A percentile compares a stretch with the other conserved stretches of the same genome.
These are phyloP conservation scores for Porcisia deanei DNA, from an alignment of 208 protist genomes.

Conservation along the genomic window DNA sequence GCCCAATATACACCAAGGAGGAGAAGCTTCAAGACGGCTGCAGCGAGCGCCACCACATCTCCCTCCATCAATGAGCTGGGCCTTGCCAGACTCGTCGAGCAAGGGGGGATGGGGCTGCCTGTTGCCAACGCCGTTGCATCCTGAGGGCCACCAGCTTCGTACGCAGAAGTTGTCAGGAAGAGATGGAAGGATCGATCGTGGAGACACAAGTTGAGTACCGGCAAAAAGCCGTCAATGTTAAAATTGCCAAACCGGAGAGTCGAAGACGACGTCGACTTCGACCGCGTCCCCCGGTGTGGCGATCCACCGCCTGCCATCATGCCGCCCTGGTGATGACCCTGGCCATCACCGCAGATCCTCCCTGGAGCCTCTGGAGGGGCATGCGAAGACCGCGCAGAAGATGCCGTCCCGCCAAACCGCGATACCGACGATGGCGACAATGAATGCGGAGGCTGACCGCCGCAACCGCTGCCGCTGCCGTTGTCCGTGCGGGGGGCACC, in stretches of 20 bases:
- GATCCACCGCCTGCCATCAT: not conserved
- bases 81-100: not conserved
- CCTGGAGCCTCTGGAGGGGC: too few species aligned
- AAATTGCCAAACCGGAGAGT: slow-evolving; percentile 7
- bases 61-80: not conserved
- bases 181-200: slow-evolving; percentile 14
- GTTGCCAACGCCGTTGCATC: not conserved
- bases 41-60: slow-evolving; percentile 2
- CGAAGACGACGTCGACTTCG: not conserved
- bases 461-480: not conserved
- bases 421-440: not conserved
- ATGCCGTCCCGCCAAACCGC: slow-evolving; percentile 1
- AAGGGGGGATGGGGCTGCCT: not conserved
- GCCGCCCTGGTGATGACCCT: not conserved
- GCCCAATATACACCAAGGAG: slow-evolving; percentile 23
- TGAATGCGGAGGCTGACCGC: not conserved
- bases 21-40: slow-evolving; percentile 6
- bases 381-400: not conserved
- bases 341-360: not conserved
- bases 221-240: slow-evolving; percentile 6
- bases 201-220: slow-evolving; percentile 14
- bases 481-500: not conserved
- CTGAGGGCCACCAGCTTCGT: not conserved
- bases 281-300: not conserved
- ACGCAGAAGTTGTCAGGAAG: not conserved